Evolutionary conservation across 352 stramenopile genomes (phyloP), one percentile per base, ranked within the genome.

Genomic region (Globisporangium canariense): DNA sequence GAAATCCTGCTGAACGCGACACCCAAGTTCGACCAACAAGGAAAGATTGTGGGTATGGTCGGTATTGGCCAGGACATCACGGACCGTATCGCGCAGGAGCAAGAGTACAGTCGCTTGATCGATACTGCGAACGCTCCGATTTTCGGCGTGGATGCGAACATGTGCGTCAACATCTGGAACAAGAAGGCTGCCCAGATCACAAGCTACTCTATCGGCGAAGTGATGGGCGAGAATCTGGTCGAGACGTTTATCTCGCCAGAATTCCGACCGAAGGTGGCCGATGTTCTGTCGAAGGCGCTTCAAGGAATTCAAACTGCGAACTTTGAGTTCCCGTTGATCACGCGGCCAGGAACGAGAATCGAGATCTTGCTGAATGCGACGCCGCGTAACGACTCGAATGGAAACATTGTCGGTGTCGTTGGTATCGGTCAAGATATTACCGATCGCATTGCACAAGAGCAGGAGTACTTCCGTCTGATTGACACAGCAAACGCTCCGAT

Each of bases 261-360:
- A 50, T 91, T 84, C 58, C 77, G 80, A 7, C 72, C 77, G 14
- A 79, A 84, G 36, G 85, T 94, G 13, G 80, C 83, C 1, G 76
- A 88, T 16, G 85, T 94, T 20, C 69, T 94, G 51, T 85, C 82
- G 2, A 84, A 91, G 58, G 86, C 84, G 5, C 67, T 95, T 18
- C 75, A 77, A 47, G 86, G 86, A n/a, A 78, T 78, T 13, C 75
- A 95, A 65, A 91, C 86, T 0, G 86, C 86, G 3, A 95, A 94
- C 72, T 98, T 98, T 64, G 91, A 97, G 64, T 94, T 95, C 69
- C 78, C 87, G 49, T 62, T 96, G 14, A 92, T 94, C 52, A 94
- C 86, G 0, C 71, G 74, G 5, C 71, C 77, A 9, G 80, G 80
- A 14, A 81, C 78, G 1, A 69, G 70, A 14, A 84, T 92, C 25